These are phyloP conservation scores for Miscanthus sacchariflorus DNA, from an alignment of 202 grass and related monocot species.

Conservation along the genomic window DNA sequence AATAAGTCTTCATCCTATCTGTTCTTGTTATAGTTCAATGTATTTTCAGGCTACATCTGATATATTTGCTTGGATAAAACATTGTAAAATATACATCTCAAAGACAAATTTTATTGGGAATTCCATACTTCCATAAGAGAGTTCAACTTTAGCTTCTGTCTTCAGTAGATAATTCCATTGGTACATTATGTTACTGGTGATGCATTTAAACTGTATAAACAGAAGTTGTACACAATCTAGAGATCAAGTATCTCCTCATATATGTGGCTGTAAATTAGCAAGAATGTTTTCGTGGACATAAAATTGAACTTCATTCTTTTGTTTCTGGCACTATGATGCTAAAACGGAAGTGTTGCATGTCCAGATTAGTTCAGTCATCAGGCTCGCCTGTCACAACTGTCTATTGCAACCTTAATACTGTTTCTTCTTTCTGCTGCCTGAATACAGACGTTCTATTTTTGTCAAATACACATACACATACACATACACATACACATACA, in stretches of 20 bases:
- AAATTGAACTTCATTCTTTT: not conserved
- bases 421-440: not conserved
- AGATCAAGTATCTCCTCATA: too few relatives aligned
- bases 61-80: not conserved
- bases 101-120: not conserved
- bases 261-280: not conserved
- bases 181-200: not conserved
- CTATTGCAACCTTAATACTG: not conserved
- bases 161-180: not conserved
- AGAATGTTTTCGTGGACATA: not conserved
- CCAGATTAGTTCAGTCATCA: not conserved
- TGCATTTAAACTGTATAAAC: not conserved
- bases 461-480: not conserved
- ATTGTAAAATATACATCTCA: not conserved
- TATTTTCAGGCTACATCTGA: not conserved
- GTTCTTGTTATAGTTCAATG: conserved; percentile 14
- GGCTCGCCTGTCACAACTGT: not conserved
- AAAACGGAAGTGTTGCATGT: not conserved
- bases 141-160: not conserved
- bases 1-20: not conserved
- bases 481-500: not conserved
- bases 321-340: too few relatives aligned
- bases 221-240: too few relatives aligned
- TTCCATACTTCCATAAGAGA: not conserved
- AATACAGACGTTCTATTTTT: not conserved